phyloP scores from a whole-genome alignment of 2,329 filamentous ascomycete genomes.

The Ilyonectria mors-panacis region DNA sequence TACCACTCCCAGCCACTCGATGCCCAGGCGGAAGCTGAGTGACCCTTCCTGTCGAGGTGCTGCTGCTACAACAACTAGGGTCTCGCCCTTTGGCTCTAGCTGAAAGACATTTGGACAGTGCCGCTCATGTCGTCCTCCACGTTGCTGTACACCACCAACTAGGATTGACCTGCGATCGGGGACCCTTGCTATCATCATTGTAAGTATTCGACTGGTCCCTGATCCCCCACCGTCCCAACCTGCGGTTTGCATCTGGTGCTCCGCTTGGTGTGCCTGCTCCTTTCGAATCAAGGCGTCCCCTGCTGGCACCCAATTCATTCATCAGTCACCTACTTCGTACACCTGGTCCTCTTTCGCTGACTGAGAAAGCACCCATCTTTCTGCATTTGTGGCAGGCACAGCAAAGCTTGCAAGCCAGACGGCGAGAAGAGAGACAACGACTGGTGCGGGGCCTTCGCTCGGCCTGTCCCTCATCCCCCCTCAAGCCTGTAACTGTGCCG shows the following conservation, averaged over 20 bases:
- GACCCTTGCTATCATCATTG: conserved; percentile 41
- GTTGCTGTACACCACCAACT: conserved; percentile 31
- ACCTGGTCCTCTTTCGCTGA: conserved; percentile 37
- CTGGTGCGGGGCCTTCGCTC: conserved; percentile 44
- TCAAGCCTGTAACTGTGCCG: conserved; percentile 38
- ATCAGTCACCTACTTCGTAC: conserved; percentile 35
- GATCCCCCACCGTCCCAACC: conserved; percentile 45
- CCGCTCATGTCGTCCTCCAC: conserved; percentile 35
- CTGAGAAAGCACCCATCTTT: conserved; percentile 43
- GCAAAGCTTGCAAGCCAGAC: conserved; percentile 39
- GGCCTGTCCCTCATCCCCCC: conserved; percentile 40
- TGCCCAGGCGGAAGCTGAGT: conserved; percentile 40
- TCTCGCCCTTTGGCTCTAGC: conserved; percentile 31
- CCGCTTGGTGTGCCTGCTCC: conserved; percentile 41
- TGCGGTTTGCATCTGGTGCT: conserved; percentile 29
- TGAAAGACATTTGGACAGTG: conserved; percentile 29
- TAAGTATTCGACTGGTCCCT: conserved; percentile 38
- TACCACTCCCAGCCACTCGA: conserved; percentile 30
- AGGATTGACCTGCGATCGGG: conserved; percentile 41
- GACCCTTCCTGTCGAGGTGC: conserved; percentile 45
- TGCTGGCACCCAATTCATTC: conserved; percentile 43
- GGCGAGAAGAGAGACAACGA: conserved; percentile 49
- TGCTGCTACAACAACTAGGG: conserved; percentile 37
- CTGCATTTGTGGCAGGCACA: conserved; percentile 37
- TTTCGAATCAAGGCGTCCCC: conserved; percentile 41